Conservation (phyloP, 2,329 filamentous ascomycete species). For the Rhynchosporium agropyri region DNA sequence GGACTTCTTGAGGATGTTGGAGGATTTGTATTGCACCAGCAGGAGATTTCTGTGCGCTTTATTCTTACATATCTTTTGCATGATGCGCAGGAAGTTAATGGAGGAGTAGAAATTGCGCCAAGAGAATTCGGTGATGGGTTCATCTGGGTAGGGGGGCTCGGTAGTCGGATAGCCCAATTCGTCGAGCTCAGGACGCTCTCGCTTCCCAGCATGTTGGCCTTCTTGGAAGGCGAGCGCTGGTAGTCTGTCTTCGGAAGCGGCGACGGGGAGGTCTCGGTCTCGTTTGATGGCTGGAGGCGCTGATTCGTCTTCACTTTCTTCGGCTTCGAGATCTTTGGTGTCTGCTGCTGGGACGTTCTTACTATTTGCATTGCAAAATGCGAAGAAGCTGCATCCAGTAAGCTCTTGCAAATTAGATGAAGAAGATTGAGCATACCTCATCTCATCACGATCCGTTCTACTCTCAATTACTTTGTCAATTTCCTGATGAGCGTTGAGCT, state of each 20-base stretch:
- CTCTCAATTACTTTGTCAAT: slow-evolving; percentile 88
- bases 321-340: slow-evolving; percentile 33
- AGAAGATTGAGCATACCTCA: slow-evolving; percentile 60
- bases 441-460: slow-evolving; percentile 78
- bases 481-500: slow-evolving; percentile 92
- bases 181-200: slow-evolving; percentile 65
- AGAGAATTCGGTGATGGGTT: slow-evolving; percentile 86
- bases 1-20: slow-evolving; percentile 86
- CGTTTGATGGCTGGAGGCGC: slow-evolving; percentile 80
- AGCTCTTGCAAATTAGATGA: slow-evolving; percentile 24
- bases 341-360: slow-evolving; percentile 42
- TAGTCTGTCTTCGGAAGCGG: slow-evolving; percentile 47
- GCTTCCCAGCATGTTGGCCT: slow-evolving; percentile 35
- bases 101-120: slow-evolving; percentile 93
- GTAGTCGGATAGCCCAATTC: slow-evolving; percentile 82
- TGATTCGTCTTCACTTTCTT: slow-evolving; percentile 70
- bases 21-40: slow-evolving; percentile 93
- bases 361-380: slow-evolving; percentile 78
- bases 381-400: slow-evolving; percentile 70
- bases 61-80: slow-evolving; percentile 96
- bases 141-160: slow-evolving; percentile 59
- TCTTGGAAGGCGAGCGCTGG: slow-evolving; percentile 41
- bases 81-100: slow-evolving; percentile 92
- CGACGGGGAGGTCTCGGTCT: slow-evolving; percentile 49
- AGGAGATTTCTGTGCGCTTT: slow-evolving; percentile 94